Conservation (phyloP, 2,329 filamentous ascomycete genomes). For the Microthyrium microscopicum region DNA sequence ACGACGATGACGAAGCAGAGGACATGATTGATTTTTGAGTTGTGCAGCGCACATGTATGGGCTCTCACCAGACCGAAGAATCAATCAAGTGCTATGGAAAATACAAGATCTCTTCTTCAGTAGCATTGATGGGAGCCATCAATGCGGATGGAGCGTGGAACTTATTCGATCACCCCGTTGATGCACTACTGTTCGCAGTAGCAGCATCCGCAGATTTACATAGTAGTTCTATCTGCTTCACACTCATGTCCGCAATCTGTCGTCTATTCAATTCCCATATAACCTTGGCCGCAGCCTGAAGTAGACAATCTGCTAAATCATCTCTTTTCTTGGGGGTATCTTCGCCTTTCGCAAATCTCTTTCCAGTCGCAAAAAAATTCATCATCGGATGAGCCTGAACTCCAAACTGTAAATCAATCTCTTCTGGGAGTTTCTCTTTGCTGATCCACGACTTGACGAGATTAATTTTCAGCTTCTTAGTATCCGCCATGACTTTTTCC, state of each 20-base stretch:
- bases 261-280: slow-evolving; percentile 49
- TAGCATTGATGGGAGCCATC: too few species aligned
- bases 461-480: slow-evolving; percentile 49
- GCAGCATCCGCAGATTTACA: too few species aligned
- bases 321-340: slow-evolving; percentile 47
- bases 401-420: slow-evolving; percentile 15
- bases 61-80: too few species aligned
- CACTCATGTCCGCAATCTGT: background rate
- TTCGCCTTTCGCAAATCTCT: background rate
- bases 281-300: slow-evolving; percentile 64
- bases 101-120: too few species aligned
- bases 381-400: slow-evolving; percentile 21
- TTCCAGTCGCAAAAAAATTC: slow-evolving; percentile 18
- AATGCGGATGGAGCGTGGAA: too few species aligned
- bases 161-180: too few species aligned
- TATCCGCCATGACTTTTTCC: slow-evolving; percentile 24
- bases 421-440: slow-evolving; percentile 5
- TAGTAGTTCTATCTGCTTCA: too few species aligned
- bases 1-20: too few species aligned
- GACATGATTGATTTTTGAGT: too few species aligned
- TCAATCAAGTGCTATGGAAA: too few species aligned
- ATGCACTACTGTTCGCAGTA: too few species aligned
- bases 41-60: too few species aligned
- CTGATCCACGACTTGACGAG: slow-evolving; percentile 25
- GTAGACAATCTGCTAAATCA: slow-evolving; percentile 62